Evolutionary conservation across 768 basidiomycete species (phyloP).

Genomic region (Gyrodon lividus): DNA sequence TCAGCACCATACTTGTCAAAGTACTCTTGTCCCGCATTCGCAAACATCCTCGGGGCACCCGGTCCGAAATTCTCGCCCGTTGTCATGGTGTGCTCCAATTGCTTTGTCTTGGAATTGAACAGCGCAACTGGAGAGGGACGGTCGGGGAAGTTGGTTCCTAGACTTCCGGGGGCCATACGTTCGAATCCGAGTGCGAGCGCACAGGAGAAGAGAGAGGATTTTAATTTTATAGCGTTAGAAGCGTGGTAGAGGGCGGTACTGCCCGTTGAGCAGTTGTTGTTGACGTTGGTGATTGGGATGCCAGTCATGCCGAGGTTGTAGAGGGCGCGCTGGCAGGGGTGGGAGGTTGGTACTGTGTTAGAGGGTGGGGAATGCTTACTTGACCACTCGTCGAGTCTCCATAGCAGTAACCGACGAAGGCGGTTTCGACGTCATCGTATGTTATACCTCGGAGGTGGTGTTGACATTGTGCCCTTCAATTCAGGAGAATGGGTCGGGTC

Average conservation of each 20-base stretch:
- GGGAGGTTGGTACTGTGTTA: neutral
- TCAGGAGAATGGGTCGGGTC: neutral
- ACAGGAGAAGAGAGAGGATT: slow-evolving; percentile 68
- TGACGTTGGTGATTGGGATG: slow-evolving; percentile 84
- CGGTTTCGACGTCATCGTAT: slow-evolving; percentile 73
- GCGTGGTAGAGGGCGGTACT: slow-evolving; percentile 76
- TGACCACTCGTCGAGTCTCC: slow-evolving; percentile 80
- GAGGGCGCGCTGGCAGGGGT: slow-evolving; percentile 55
- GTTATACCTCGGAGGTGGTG: slow-evolving; percentile 56
- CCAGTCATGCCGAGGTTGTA: slow-evolving; percentile 83
- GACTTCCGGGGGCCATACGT: slow-evolving; percentile 74
- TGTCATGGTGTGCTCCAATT: slow-evolving; percentile 45
- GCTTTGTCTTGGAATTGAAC: slow-evolving; percentile 41
- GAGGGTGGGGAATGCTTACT: slow-evolving; percentile 36
- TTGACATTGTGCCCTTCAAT: neutral
- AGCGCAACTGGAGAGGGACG: slow-evolving; percentile 46
- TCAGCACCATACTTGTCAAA: slow-evolving; percentile 70
- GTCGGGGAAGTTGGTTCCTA: slow-evolving; percentile 64
- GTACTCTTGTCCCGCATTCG: slow-evolving; percentile 73
- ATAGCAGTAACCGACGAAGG: slow-evolving; percentile 76
- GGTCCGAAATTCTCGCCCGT: slow-evolving; percentile 67
- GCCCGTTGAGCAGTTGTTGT: slow-evolving; percentile 86
- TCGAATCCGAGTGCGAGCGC: slow-evolving; percentile 85
- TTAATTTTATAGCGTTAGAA: slow-evolving; percentile 70
- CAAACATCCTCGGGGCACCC: slow-evolving; percentile 70